Base-by-base conservation (phyloP, 2,329 filamentous ascomycete species). In the Podosphaera fusca region DNA sequence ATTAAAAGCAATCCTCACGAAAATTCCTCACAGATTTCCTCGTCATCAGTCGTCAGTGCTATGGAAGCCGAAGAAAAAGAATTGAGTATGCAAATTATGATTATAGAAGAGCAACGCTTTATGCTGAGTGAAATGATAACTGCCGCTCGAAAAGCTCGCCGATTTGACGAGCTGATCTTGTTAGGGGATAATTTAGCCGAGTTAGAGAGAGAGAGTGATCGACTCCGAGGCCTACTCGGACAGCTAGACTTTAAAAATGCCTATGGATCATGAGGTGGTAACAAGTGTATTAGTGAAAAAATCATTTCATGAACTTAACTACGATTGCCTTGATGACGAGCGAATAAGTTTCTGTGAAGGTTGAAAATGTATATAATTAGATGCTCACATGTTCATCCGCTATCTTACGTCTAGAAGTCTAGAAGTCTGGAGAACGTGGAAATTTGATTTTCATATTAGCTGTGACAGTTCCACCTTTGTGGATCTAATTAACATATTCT, bases 41-140 rank as follows among this genome's bases (percentile, higher is more conserved):
- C 76, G 61, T 76, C 75, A 58, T 77, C 74, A 59, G 74, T 74
- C 12, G 71, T 84, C 12, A 82, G 79, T 0, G 79, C 78, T 2
- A 71, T 85, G 59, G 82, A 85, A 67, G 74, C 75, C 0, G 81
- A 85, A 65, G 82, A 85, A 66, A 84, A 83, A 63, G 73, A 79
- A n/a, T 68, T 85, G 0, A 74, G 79, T 33, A 81, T 85, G 60
- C 70, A 78, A 8, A 66, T 86, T 9, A 85, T 85, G 45, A 76
- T 86, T 1, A 70, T 86, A 0, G 82, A 86, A 64, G 82, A 86
- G 65, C 82, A 86, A 65, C 81, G 80, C 63, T 86, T 85, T 66
- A 75, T 86, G 63, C 81, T 86, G 0, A 75, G 74, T 1, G 80
- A 83, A 63, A 85, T 85, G 81, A 76, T 85, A 33, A 77, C 75